Evolutionary conservation across 1,284 basidiomycete species (phyloP), one percentile per base, ranked within the genome.

Genomic region (Porodaedalea pini): DNA sequence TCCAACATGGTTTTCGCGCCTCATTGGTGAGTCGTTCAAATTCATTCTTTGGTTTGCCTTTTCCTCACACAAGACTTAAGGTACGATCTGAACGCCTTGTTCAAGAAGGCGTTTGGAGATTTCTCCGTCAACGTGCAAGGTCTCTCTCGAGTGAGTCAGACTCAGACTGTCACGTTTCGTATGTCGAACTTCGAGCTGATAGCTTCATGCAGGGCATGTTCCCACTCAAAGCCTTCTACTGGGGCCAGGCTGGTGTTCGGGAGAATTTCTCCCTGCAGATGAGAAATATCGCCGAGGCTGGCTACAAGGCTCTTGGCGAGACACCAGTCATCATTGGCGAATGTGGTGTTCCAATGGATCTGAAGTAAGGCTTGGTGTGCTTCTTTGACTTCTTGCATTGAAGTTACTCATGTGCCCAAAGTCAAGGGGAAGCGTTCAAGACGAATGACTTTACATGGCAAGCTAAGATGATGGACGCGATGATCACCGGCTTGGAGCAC

Each of bases 81-180:
- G 90, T 97, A 98, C 66, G 94, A 97, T 68, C 77, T 98, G 5
- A 86, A 94, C 60, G 81, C 85, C 2, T 75, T 98, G 27, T 96
- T 97, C 71, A 73, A 74, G 27, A 96, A 96, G 69, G 76, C 81
- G 3, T 91, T 90, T 63, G 85, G 90, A 0, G 81, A 87, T 62
- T 89, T 96, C 70, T 86, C 85, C 1, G 88, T 92, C 54, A 94
- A 97, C 66, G 92, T 97, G 0, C 94, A 97, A 74, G 92, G 88
- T 1, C 71, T 96, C 5, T 87, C 92, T 1, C 74, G 88, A 68
- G 92, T 93, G 66, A 52, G 81, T 47, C 17, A 69, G 25, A 7
- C 37, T 15, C 25, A n/a, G 29, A 8, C n/a, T 44, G 25, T 51
- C 17, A 25, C 32, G 23, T 47, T 17, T 34, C n/a, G 37, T 49